Conservation (phyloP, 176 grass and related monocot species). For the Aegilops longissima region DNA sequence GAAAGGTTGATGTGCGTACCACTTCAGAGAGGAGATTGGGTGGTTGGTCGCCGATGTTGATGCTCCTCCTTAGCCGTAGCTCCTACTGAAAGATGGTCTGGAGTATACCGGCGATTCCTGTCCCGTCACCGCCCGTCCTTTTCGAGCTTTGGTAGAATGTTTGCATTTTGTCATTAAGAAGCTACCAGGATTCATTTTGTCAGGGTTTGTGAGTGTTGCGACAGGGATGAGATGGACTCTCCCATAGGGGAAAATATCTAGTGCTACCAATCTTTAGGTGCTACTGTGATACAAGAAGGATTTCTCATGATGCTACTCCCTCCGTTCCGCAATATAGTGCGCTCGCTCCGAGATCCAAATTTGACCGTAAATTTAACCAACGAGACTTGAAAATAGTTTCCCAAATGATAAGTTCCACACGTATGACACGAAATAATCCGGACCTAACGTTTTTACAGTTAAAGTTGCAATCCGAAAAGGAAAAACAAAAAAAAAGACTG, state of each 20-base stretch:
- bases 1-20: background rate
- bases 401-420: no score
- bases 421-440: no score
- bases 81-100: background rate
- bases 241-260: no score
- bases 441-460: no score
- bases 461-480: no score
- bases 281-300: background rate
- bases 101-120: conserved; percentile 6
- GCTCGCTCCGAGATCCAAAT: no score
- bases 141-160: background rate
- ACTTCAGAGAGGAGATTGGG: background rate
- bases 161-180: background rate
- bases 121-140: background rate
- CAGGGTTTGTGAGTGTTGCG: background rate
- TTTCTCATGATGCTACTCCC: no score
- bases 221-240: background rate
- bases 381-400: no score
- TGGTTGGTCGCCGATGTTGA: conserved; percentile 9
- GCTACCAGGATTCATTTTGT: background rate
- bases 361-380: no score
- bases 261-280: no score
- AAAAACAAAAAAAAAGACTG: no score
- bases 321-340: no score
- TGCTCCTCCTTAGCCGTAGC: background rate